These are phyloP conservation scores for Heritiera fomes DNA, from an alignment of 345 rosid genomes.

Conservation along the genomic window DNA sequence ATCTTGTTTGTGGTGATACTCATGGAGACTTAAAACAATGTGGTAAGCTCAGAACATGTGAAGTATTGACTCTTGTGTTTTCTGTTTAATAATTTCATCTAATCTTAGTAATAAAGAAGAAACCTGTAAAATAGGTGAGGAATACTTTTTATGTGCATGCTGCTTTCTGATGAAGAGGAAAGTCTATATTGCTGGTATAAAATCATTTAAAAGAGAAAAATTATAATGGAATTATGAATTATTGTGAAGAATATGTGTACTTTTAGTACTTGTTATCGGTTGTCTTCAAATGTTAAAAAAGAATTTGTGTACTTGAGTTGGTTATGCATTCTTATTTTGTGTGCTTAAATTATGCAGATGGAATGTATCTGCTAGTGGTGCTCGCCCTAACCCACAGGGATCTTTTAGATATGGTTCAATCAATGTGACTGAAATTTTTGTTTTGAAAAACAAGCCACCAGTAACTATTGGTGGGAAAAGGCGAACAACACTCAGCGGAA, in stretches of 20 bases:
- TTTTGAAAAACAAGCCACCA: conserved; percentile 74
- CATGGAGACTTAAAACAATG: not conserved
- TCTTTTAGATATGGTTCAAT: conserved; percentile 94
- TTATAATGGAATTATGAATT: not conserved
- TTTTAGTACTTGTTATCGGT: not conserved
- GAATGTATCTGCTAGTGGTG: conserved; percentile 98
- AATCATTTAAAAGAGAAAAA: not conserved
- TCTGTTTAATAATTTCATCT: not conserved
- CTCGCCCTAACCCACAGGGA: conserved; percentile 98
- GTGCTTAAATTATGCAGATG: conserved; percentile 56
- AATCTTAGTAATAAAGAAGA: not conserved
- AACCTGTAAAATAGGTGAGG: not conserved
- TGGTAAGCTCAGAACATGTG: not conserved
- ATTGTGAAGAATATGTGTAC: not conserved
- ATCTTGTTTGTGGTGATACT: not conserved
- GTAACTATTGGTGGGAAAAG: conserved; percentile 67
- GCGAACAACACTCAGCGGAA: conserved; percentile 70
- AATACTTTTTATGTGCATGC: not conserved
- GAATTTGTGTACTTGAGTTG: not conserved
- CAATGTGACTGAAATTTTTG: conserved; percentile 89
- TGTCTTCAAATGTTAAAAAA: conserved; percentile 3
- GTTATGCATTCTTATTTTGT: conserved; percentile 3
- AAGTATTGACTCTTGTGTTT: not conserved
- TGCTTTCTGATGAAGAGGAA: not conserved
- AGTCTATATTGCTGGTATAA: not conserved